Evolutionary conservation across 2,329 filamentous ascomycete species (phyloP), one percentile per base, ranked within the genome.

Genomic region (Pseudogymnoascus sp.): DNA sequence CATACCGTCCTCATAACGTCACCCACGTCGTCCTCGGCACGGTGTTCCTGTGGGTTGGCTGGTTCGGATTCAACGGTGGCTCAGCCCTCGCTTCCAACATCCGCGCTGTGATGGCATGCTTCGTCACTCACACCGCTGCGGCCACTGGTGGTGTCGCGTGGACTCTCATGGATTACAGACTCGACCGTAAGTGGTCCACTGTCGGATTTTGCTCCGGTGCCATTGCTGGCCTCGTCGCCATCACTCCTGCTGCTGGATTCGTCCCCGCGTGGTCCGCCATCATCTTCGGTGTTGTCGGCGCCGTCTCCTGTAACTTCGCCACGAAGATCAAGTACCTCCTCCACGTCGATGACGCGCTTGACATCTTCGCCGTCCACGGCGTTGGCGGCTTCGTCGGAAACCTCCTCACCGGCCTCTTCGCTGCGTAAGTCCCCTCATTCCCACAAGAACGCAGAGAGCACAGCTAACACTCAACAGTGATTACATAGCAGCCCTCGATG

Each of bases 51-150:
- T 96, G 92, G 91, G 89, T 96, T 15, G 92, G 92, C 62, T 96
- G 91, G 92, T 96, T 96, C 72, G 92, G 92, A 59, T 96, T 96
- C 85, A 96, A 96, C 71, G 91, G 90, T 60, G 91, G 91, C 67
- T 92, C 88, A 15, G 91, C 91, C 13, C 80, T 95, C 63, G 82
- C 87, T 59, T 91, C 91, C 61, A 96, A 95, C 75, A 76, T 96
- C 72, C 88, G 92, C 59, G 90, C 90, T 50, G 83, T 96, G 70
- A 91, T 96, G 87, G 92, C 92, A 50, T 89, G 89, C 10, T 82
- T 93, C 1, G 90, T 93, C 46, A 96, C 92, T 62, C 95, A 96
- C 74, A 78, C 96, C 31, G 88, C 91, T 23, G 92, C 91, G 37
- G 91, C 88, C 65, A 85, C 92, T 7, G 92, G 91, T 63, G 91